These are phyloP conservation scores for Colletotrichum cordylinicola DNA, from an alignment of 2,329 filamentous ascomycete species.

Conservation along the genomic window DNA sequence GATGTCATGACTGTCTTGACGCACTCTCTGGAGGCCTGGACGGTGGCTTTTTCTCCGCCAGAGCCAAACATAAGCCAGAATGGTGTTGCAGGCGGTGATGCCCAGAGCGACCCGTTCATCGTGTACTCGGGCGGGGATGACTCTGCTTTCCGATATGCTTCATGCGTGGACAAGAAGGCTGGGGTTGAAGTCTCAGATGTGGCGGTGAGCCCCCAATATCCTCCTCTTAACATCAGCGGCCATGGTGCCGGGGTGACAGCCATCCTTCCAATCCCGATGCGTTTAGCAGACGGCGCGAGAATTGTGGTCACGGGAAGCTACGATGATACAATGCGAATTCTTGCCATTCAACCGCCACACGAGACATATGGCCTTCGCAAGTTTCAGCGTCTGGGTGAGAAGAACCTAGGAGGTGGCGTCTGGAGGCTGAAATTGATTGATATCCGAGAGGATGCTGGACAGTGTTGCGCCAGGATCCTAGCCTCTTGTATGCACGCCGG, in stretches of 20 bases:
- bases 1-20: slow-evolving; percentile 45
- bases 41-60: slow-evolving; percentile 62
- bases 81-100: neutral
- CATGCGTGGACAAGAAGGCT: slow-evolving; percentile 28
- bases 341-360: slow-evolving; percentile 52
- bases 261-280: slow-evolving; percentile 72
- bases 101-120: slow-evolving; percentile 33
- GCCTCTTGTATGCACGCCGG: slow-evolving; percentile 96
- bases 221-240: slow-evolving; percentile 28
- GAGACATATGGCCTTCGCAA: slow-evolving; percentile 45
- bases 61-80: neutral
- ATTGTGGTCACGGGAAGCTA: slow-evolving; percentile 88
- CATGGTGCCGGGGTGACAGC: slow-evolving; percentile 88
- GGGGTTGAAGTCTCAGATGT: slow-evolving; percentile 3
- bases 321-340: slow-evolving; percentile 80
- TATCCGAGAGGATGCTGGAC: slow-evolving; percentile 26
- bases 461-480: slow-evolving; percentile 57
- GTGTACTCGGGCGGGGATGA: slow-evolving; percentile 81
- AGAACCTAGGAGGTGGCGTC: slow-evolving; percentile 79
- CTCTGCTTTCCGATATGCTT: slow-evolving; percentile 59
- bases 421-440: slow-evolving; percentile 79
- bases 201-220: slow-evolving; percentile 20
- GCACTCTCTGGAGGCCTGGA: slow-evolving; percentile 76
- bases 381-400: slow-evolving; percentile 63
- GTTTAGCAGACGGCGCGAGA: slow-evolving; percentile 47